Conservation (phyloP, 208 protist genomes). For the Trypanosoma brucei region DNA sequence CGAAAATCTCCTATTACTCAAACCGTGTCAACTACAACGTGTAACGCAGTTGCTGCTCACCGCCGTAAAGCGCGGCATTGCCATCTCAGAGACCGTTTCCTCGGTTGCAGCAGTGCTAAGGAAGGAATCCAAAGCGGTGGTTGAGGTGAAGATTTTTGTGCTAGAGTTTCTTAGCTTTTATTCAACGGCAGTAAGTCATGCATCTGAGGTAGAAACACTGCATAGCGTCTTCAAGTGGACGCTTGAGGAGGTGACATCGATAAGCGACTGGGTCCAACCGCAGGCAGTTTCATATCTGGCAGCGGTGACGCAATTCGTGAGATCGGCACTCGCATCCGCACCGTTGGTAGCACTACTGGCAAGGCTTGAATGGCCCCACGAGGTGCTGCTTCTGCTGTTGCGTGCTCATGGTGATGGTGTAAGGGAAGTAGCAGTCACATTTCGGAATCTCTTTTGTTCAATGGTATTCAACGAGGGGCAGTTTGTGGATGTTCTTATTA, state of each 20-base stretch:
- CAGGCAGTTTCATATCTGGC: neutral
- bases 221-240: neutral
- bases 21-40: slow-evolving; percentile 21
- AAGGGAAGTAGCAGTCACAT: slow-evolving; percentile 25
- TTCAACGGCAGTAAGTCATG: neutral
- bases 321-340: slow-evolving; percentile 3
- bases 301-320: neutral
- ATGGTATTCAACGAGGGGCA: slow-evolving; percentile 40
- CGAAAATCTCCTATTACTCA: slow-evolving; percentile 32
- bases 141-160: neutral
- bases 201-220: neutral
- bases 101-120: neutral
- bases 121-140: neutral
- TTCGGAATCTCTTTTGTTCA: slow-evolving; percentile 42
- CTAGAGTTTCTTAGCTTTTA: slow-evolving; percentile 3
- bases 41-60: neutral
- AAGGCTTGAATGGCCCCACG: slow-evolving; percentile 20
- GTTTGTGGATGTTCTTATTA: slow-evolving; percentile 36
- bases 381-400: slow-evolving; percentile 40
- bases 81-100: neutral
- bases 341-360: slow-evolving; percentile 14
- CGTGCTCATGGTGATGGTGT: slow-evolving; percentile 10
- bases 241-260: neutral
- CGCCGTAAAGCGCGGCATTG: neutral
- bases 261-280: neutral